A percentile compares a stretch with the other conserved stretches of the same genome.
Conservation (phyloP, 2,329 filamentous ascomycete genomes). For the Fusarium oxysporum region DNA sequence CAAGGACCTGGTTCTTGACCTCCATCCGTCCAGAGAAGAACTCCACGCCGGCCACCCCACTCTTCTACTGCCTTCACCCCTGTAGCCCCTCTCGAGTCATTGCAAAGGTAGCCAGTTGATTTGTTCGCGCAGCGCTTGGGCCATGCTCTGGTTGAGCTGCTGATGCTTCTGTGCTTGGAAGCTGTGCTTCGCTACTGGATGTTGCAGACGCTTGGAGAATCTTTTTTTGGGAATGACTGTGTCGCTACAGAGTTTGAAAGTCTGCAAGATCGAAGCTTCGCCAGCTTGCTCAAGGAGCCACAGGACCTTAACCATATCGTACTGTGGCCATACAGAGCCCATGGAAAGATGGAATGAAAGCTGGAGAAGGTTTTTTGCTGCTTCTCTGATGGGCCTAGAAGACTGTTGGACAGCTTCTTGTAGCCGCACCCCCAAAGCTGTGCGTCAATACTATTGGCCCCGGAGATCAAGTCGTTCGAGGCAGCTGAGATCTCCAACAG, state of each 20-base stretch:
- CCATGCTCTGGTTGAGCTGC: slow-evolving; percentile 39
- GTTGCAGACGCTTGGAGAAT: slow-evolving; percentile 5
- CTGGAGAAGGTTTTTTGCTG: slow-evolving; percentile 25
- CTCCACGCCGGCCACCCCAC: slow-evolving; percentile 39
- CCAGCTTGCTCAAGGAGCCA: slow-evolving; percentile 21
- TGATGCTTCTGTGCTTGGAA: slow-evolving; percentile 37
- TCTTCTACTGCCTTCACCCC: slow-evolving; percentile 40
- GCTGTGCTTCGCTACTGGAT: slow-evolving; percentile 27
- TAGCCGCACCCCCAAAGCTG: slow-evolving; percentile 43
- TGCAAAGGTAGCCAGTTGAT: slow-evolving; percentile 49
- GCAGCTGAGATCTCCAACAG: slow-evolving; percentile 43
- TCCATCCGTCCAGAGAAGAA: slow-evolving; percentile 35
- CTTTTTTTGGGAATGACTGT: slow-evolving; percentile 5
- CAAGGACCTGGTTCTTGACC: slow-evolving; percentile 27
- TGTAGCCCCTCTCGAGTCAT: slow-evolving; percentile 46
- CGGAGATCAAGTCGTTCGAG: slow-evolving; percentile 45
- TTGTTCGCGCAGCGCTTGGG: slow-evolving; percentile 44
- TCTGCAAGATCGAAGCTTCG: slow-evolving; percentile 39
- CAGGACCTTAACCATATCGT: slow-evolving; percentile 9
- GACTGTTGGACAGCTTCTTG: slow-evolving; percentile 42
- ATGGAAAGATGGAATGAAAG: slow-evolving; percentile 32
- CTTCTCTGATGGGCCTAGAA: slow-evolving; percentile 42
- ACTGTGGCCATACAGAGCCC: slow-evolving; percentile 24
- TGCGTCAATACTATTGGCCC: slow-evolving; percentile 40
- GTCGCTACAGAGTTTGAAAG: slow-evolving; percentile 19